These are phyloP conservation scores for Priceomyces carsonii DNA, from an alignment of 805 yeast species.

Conservation along the genomic window DNA sequence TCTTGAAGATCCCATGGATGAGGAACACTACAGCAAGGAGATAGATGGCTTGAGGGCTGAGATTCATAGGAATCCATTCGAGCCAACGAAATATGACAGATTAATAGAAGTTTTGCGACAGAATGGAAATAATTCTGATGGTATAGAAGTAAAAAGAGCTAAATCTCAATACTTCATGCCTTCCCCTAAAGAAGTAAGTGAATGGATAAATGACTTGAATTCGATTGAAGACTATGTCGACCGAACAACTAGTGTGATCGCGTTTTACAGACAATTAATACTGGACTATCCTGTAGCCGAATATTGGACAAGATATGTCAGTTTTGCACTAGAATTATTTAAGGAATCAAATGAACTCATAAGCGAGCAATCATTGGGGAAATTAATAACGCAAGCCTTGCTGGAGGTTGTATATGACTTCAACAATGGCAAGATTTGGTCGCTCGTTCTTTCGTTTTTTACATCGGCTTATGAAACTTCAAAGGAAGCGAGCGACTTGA, in stretches of 20 bases:
- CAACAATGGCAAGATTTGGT: constrained; percentile 19
- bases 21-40: too few species aligned
- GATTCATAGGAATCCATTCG: constrained; percentile 13
- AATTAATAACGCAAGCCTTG: constrained; percentile 19
- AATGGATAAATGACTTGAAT: constrained; percentile 20
- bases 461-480: constrained; percentile 6
- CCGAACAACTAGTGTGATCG: constrained; percentile 8
- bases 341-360: constrained; percentile 4
- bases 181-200: constrained; percentile 10
- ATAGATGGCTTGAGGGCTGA: constrained; percentile 9
- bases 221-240: constrained; percentile 9
- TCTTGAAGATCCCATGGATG: too few species aligned
- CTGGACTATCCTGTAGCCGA: constrained; percentile 20
- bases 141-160: constrained; percentile 9
- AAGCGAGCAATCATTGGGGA: constrained; percentile 7
- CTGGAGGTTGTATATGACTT: constrained; percentile 26
- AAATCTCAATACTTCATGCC: constrained; percentile 12
- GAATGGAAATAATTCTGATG: constrained; percentile 3
- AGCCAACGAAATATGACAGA: constrained; percentile 14
- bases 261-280: constrained; percentile 16
- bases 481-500: constrained; percentile 13
- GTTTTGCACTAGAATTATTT: constrained; percentile 9
- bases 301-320: constrained; percentile 23
- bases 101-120: constrained; percentile 14
- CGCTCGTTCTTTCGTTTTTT: constrained; percentile 10